phyloP scores from a whole-genome alignment of 441 rosid genomes.

The Manihot esculenta region DNA sequence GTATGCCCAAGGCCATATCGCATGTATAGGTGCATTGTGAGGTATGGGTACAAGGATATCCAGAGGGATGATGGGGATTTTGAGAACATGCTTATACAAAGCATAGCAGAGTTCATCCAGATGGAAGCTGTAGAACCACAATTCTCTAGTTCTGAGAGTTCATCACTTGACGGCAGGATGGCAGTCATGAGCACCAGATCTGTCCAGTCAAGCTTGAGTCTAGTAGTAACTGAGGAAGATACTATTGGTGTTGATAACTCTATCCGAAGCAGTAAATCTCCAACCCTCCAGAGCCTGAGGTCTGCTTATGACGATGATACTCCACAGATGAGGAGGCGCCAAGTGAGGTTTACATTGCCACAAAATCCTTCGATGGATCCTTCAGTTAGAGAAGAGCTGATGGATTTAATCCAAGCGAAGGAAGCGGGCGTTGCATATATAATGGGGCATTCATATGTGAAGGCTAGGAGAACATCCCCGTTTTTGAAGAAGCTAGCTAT shows the following conservation, averaged over 20 bases:
- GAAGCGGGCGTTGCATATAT: slow-evolving; percentile 87
- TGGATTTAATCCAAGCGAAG: slow-evolving; percentile 75
- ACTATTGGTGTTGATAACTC: slow-evolving; percentile 38
- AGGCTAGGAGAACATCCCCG: slow-evolving; percentile 66
- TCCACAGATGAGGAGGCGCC: slow-evolving; percentile 54
- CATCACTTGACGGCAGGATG: slow-evolving; percentile 85
- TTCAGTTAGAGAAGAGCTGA: slow-evolving; percentile 74
- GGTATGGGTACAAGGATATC: slow-evolving; percentile 94
- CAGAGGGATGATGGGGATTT: slow-evolving; percentile 76
- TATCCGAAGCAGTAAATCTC: slow-evolving; percentile 68
- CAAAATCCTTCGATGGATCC: slow-evolving; percentile 59
- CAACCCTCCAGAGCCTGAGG: slow-evolving; percentile 61
- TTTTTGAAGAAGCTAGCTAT: slow-evolving; percentile 69
- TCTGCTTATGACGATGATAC: slow-evolving; percentile 66
- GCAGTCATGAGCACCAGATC: slow-evolving; percentile 76
- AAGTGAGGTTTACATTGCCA: slow-evolving; percentile 63
- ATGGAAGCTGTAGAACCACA: slow-evolving; percentile 84
- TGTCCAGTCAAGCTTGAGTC: slow-evolving; percentile 47
- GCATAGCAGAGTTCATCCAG: slow-evolving; percentile 95
- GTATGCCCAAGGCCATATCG: slow-evolving; percentile 88
- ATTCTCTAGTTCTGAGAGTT: slow-evolving; percentile 47
- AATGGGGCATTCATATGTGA: slow-evolving; percentile 87
- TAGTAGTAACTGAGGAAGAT: slow-evolving; percentile 55
- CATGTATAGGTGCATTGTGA: slow-evolving; percentile 91
- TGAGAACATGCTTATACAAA: slow-evolving; percentile 75